These are phyloP conservation scores for Basidioascus undulatus DNA, from an alignment of 768 basidiomycete species.

Conservation along the genomic window DNA sequence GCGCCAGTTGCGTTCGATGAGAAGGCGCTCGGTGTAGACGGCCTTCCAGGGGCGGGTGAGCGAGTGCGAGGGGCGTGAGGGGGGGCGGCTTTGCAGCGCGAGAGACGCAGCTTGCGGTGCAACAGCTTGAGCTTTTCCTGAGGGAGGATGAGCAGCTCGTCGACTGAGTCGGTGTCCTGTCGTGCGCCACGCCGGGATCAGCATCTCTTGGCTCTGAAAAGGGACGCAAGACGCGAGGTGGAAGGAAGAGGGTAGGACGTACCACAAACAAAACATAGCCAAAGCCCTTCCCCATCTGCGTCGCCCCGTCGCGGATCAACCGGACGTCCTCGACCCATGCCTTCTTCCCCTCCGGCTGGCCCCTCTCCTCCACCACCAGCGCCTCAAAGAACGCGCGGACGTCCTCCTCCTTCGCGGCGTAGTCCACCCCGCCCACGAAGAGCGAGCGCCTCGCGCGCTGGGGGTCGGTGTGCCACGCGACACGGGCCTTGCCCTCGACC, in stretches of 20 bases:
- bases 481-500: conserved; percentile 12
- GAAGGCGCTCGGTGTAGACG: conserved; percentile 91
- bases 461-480: conserved; percentile 16
- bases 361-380: conserved; percentile 43
- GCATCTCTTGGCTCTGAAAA: neutral
- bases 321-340: conserved; percentile 29
- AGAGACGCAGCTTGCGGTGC: conserved; percentile 72
- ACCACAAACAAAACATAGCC: conserved; percentile 76
- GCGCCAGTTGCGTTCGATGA: conserved; percentile 91
- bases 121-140: conserved; percentile 61
- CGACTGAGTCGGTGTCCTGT: conserved; percentile 75
- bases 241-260: conserved; percentile 15
- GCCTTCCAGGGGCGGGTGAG: conserved; percentile 88
- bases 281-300: conserved; percentile 85
- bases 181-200: neutral
- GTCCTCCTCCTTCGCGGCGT: conserved; percentile 74
- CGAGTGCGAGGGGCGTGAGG: conserved; percentile 9
- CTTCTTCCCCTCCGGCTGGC: conserved; percentile 16
- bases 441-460: conserved; percentile 54
- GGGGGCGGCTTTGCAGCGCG: conserved; percentile 59
- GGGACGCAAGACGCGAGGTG: neutral
- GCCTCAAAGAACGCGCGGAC: conserved; percentile 66
- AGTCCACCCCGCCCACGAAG: conserved; percentile 84
- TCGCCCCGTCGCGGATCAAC: conserved; percentile 67
- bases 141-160: conserved; percentile 68